Evolutionary conservation across 2,329 filamentous ascomycete genomes (phyloP).

Genomic region (Aspergillus transmontanensis): DNA sequence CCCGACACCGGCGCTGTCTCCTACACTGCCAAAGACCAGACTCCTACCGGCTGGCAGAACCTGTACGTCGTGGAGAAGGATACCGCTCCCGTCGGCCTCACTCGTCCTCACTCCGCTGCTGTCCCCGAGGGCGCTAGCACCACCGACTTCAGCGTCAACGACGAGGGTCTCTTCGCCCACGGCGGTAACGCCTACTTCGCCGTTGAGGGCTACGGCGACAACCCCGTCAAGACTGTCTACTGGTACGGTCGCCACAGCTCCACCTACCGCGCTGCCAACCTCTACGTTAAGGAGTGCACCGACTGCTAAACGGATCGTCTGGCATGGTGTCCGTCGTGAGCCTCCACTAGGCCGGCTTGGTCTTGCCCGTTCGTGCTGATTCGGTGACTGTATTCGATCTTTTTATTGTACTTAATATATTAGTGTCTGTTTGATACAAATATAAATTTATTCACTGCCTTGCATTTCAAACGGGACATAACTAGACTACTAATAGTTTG

Average conservation of each 20-base stretch:
- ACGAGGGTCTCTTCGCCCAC: conserved; percentile 32
- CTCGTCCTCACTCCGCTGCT: conserved; percentile 31
- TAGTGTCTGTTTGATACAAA: neutral
- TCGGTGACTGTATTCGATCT: neutral
- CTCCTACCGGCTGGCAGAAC: conserved; percentile 31
- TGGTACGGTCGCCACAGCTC: conserved; percentile 31
- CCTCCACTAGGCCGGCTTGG: neutral
- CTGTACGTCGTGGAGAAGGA: conserved; percentile 29
- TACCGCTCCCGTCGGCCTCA: conserved; percentile 27
- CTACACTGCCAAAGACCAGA: conserved; percentile 24
- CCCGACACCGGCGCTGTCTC: conserved; percentile 22
- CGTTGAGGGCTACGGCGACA: conserved; percentile 25
- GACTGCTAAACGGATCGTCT: conserved; percentile 15
- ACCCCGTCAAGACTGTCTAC: conserved; percentile 25
- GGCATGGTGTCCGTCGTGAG: too few species aligned
- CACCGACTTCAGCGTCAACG: conserved; percentile 27
- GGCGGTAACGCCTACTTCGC: conserved; percentile 29
- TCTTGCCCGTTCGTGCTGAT: neutral
- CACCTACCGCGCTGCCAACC: conserved; percentile 17
- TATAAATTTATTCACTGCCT: neutral
- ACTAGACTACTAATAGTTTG: too few species aligned
- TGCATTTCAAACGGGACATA: neutral
- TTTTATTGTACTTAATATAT: neutral
- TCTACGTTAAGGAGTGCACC: conserved; percentile 19
- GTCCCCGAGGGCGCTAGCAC: conserved; percentile 27